phyloP scores from a whole-genome alignment of 2,329 filamentous ascomycete species.

The Bipolaris oryzae region DNA sequence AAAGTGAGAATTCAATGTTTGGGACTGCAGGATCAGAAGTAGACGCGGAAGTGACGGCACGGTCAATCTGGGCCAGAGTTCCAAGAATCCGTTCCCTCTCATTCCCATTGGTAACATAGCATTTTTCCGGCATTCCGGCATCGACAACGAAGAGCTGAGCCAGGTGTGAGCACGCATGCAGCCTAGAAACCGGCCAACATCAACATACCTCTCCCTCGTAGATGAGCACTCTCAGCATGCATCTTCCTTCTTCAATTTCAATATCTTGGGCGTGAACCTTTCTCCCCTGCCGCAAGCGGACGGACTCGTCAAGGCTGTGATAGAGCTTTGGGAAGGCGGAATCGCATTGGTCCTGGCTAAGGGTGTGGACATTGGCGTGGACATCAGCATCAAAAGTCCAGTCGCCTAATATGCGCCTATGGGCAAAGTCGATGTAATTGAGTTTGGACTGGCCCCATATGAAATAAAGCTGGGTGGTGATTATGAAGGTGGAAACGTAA shows the following conservation, averaged over 20 bases:
- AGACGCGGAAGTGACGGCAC: conserved; percentile 35
- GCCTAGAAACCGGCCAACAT: background rate
- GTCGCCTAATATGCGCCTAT: conserved; percentile 8
- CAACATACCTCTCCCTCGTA: conserved; percentile 39
- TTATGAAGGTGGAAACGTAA: conserved; percentile 39
- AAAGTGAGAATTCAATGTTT: conserved; percentile 42
- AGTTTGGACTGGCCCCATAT: conserved; percentile 35
- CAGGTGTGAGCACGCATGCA: conserved; percentile 10
- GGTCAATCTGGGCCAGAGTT: conserved; percentile 43
- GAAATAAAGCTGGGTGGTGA: conserved; percentile 37
- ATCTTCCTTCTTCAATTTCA: conserved; percentile 36
- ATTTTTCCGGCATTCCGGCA: conserved; percentile 38
- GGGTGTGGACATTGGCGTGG: conserved; percentile 42
- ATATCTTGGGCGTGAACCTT: conserved; percentile 40
- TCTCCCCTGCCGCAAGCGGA: conserved; percentile 31
- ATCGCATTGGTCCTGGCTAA: conserved; percentile 43
- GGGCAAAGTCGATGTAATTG: conserved; percentile 19
- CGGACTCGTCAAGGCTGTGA: conserved; percentile 35
- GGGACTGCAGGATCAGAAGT: conserved; percentile 36
- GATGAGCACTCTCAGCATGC: conserved; percentile 42
- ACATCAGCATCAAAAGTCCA: conserved; percentile 39
- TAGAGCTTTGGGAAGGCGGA: conserved; percentile 42
- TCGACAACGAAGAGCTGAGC: conserved; percentile 40
- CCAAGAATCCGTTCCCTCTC: conserved; percentile 44
- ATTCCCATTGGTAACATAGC: conserved; percentile 44